Evolutionary conservation across 306 rosid genomes (phyloP).

Genomic region (Citrullus amarus): DNA sequence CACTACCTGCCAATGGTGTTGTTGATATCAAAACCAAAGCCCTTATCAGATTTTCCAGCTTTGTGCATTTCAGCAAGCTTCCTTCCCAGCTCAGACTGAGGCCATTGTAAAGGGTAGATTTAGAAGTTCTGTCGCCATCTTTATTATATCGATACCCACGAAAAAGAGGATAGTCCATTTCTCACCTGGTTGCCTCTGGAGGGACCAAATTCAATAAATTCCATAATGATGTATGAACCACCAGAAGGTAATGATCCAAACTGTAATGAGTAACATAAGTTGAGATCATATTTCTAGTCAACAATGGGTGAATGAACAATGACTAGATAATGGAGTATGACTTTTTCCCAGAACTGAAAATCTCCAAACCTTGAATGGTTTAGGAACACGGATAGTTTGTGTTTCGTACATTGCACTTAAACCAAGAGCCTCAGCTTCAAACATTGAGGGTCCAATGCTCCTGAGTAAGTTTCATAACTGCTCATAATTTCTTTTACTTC

Average conservation of each 20-base stretch:
- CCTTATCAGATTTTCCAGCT: slow-evolving; percentile 68
- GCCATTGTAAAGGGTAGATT: slow-evolving; percentile 10
- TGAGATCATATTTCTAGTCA: slow-evolving; percentile 9
- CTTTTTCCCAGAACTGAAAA: slow-evolving; percentile 3
- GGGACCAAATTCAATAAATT: slow-evolving; percentile 67
- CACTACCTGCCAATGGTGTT: slow-evolving; percentile 65
- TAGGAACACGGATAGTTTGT: slow-evolving; percentile 62
- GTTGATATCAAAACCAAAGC: slow-evolving; percentile 73
- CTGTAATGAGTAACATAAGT: slow-evolving; percentile 37
- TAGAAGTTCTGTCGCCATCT: background rate
- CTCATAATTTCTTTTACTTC: background rate
- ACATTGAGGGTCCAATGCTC: slow-evolving; percentile 86
- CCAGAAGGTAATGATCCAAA: slow-evolving; percentile 74
- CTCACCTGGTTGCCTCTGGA: slow-evolving; percentile 76
- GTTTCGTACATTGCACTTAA: slow-evolving; percentile 82
- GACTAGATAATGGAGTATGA: background rate
- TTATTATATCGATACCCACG: background rate
- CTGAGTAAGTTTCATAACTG: slow-evolving; percentile 28
- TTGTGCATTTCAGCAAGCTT: slow-evolving; percentile 95
- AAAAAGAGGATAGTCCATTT: slow-evolving; percentile 12
- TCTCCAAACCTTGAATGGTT: slow-evolving; percentile 67
- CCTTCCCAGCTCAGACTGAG: slow-evolving; percentile 69
- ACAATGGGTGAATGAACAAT: background rate
- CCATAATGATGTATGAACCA: slow-evolving; percentile 93
- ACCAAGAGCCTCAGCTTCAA: slow-evolving; percentile 94